A percentile compares a stretch with the other conserved stretches of the same genome.
Evolutionary conservation across 306 rosid genomes (phyloP).

Genomic region (Biancaea sappan): DNA sequence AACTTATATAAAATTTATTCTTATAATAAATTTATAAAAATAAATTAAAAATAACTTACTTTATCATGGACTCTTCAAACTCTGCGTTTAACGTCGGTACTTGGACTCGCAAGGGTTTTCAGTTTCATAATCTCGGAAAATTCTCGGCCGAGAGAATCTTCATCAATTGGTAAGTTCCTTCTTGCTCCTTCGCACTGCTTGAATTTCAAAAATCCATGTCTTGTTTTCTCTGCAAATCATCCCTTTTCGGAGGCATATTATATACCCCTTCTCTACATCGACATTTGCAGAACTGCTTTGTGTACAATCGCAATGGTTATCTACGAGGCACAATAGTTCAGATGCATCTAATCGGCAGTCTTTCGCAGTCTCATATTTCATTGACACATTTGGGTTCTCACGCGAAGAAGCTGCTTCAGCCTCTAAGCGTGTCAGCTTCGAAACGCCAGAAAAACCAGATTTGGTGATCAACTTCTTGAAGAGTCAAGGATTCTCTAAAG

Average conservation of each 20-base stretch:
- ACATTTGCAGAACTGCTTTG: neutral
- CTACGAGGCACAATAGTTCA: neutral
- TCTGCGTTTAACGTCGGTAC: too few relatives aligned
- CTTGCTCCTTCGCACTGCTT: too few relatives aligned
- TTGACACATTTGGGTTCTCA: neutral
- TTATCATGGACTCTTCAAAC: too few relatives aligned
- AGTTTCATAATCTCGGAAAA: too few relatives aligned
- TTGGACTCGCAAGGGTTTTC: too few relatives aligned
- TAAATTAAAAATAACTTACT: too few relatives aligned
- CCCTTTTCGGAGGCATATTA: neutral
- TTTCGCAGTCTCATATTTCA: neutral
- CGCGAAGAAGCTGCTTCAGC: neutral
- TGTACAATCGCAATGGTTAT: neutral
- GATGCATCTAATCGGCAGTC: neutral
- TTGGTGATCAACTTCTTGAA: slow-evolving; percentile 1
- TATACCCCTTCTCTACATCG: neutral
- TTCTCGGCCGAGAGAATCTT: too few relatives aligned
- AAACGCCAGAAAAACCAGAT: neutral
- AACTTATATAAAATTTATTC: too few relatives aligned
- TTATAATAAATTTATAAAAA: too few relatives aligned
- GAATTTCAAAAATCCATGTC: neutral
- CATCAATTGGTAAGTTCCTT: too few relatives aligned
- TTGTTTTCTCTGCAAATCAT: neutral
- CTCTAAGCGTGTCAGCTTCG: neutral
- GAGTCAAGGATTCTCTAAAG: neutral